Base-by-base conservation (phyloP, 768 basidiomycete species). In the Phlebiopsis flavidoalba region DNA sequence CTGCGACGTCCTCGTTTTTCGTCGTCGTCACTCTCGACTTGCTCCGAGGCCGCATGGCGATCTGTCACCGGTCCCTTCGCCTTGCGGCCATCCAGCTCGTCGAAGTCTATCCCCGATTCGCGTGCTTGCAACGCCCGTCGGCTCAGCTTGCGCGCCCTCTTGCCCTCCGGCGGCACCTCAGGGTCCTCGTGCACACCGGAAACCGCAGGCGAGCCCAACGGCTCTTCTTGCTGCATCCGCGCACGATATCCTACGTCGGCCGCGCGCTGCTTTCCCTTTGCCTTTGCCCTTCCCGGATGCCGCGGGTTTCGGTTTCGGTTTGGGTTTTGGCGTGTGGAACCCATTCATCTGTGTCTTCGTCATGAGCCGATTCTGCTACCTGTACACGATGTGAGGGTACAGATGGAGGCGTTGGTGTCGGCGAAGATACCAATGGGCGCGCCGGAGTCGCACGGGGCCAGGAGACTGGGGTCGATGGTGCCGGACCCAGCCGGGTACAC, bases 391-490 rank as follows among this genome's bases (percentile, higher is more conserved):
- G 33, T 26, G 59, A 14, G n/a, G 35, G 52, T 36, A 6, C 24
- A 33, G 59, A 60, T n/a, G 59, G 51, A 12, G 53, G 51, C 5
- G 35, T 11, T 17, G 46, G 19, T 8, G 47, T 50, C 31, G 37
- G 22, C 1, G 36, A 24, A 11, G 59, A 45, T 14, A 11, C 19
- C 14, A 15, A 37, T 5, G 43, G 17, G 40, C 53, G 24, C 8
- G 59, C 31, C 33, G 59, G 43, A 11, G 35, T 37, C n/a, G 47
- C 5, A n/a, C 1, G 48, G 57, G 1, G 12, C 59, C 2, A 60
- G 53, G 3, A 55, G 59, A 19, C 53, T 55, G 5, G 59, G 59
- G 36, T 60, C 53, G 46, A 60, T 60, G 15, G 59, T 55, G 50
- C 51, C 59, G 15, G 48, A 12, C 22, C 22, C 21, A 22, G 48